Percentiles rank a stretch among this genome's conserved stretches.
Evolutionary conservation across 306 rosid species (phyloP).

Genomic region (Rubus idaeus): DNA sequence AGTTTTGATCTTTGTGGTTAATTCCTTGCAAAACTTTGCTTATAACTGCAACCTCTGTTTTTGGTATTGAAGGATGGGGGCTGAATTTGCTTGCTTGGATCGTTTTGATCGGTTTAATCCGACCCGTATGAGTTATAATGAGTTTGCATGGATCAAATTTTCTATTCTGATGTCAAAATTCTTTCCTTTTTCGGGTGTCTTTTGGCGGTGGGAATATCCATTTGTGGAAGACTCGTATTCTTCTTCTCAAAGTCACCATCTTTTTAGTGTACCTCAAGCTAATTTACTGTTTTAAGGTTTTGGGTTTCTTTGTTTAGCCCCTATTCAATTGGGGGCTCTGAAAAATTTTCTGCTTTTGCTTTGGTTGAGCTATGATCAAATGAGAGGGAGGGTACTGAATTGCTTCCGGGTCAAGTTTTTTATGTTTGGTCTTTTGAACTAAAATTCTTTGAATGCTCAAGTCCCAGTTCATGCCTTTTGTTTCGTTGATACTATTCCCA

Average conservation of each 20-base stretch:
- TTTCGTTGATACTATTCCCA: conserved; percentile 16
- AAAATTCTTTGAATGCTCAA: neutral
- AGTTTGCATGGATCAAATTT: conserved; percentile 47
- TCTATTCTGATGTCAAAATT: conserved; percentile 35
- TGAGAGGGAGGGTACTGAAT: conserved; percentile 36
- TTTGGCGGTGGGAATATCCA: conserved; percentile 67
- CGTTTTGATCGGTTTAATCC: conserved; percentile 42
- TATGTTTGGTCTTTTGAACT: neutral
- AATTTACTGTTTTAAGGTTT: conserved; percentile 14
- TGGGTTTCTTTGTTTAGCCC: conserved; percentile 25
- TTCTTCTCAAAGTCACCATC: conserved; percentile 49
- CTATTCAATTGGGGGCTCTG: conserved; percentile 34
- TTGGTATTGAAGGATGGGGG: conserved; percentile 43
- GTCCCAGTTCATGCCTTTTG: conserved; percentile 28
- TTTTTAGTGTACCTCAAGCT: conserved; percentile 19
- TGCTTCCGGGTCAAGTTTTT: conserved; percentile 15
- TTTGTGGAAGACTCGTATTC: conserved; percentile 48
- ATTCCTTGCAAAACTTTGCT: conserved; percentile 24
- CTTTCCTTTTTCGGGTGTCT: conserved; percentile 41
- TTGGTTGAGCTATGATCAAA: conserved; percentile 15
- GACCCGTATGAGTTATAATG: conserved; percentile 40
- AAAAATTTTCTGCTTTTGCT: conserved; percentile 13
- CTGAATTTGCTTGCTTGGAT: conserved; percentile 34
- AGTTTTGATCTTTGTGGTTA: conserved; percentile 7
- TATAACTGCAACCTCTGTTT: conserved; percentile 45